These are phyloP conservation scores for Penicillium samsonianum DNA, from an alignment of 495 filamentous ascomycete species.

Conservation along the genomic window DNA sequence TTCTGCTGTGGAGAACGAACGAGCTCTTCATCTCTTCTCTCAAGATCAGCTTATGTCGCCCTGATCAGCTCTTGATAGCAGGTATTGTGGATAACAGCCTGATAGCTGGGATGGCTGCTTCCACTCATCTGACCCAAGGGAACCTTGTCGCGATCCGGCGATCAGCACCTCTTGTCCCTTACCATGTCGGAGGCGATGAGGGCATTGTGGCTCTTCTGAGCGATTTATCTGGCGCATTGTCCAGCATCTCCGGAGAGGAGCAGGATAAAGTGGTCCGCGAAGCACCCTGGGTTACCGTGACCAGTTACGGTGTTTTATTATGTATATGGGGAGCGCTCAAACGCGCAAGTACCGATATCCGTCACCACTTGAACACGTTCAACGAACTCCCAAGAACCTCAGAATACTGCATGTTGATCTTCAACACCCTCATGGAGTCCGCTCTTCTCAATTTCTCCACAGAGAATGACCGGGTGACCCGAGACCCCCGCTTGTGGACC, in stretches of 20 bases:
- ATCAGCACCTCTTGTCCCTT: constrained; percentile 11
- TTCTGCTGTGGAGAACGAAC: constrained; percentile 15
- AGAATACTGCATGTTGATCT: constrained; percentile 17
- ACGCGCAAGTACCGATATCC: constrained; percentile 12
- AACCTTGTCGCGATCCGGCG: constrained; percentile 13
- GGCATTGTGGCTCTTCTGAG: constrained; percentile 13
- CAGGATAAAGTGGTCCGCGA: constrained; percentile 12
- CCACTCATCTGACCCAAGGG: constrained; percentile 17
- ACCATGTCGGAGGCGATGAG: constrained; percentile 14
- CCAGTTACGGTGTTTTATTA: constrained; percentile 13
- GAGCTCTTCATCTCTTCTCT: constrained; percentile 18
- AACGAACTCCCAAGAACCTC: constrained; percentile 13
- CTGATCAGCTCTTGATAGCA: constrained; percentile 17
- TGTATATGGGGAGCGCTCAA: constrained; percentile 11
- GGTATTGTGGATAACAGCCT: constrained; percentile 21
- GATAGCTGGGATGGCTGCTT: constrained; percentile 18
- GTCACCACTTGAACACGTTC: constrained; percentile 13
- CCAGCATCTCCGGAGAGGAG: constrained; percentile 12
- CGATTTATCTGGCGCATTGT: constrained; percentile 9
- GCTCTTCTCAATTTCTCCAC: constrained; percentile 4
- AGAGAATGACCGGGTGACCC: constrained; percentile 6
- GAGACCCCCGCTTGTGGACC: constrained; percentile 16
- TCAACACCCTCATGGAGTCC: constrained; percentile 17
- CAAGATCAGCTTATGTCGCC: constrained; percentile 15
- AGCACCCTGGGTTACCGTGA: constrained; percentile 16